phyloP scores from a whole-genome alignment of 495 filamentous ascomycete genomes.

The Lophium mytilinum region DNA sequence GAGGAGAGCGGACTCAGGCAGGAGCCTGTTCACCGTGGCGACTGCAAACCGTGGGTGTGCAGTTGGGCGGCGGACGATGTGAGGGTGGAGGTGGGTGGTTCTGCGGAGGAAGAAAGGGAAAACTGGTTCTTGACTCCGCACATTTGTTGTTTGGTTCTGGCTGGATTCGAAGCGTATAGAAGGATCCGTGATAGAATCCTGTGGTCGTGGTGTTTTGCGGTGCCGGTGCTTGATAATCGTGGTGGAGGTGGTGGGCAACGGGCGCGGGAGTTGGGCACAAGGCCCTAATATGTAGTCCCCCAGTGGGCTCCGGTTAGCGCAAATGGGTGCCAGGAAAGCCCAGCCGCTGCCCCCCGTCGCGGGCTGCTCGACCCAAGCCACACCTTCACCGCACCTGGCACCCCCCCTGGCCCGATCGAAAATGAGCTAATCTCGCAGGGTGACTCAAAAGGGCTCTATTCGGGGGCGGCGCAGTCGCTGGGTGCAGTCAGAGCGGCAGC shows the following conservation, averaged over 20 bases:
- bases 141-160: slow-evolving; percentile 23
- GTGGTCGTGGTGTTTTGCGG: slow-evolving; percentile 2
- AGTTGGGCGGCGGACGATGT: slow-evolving; percentile 17
- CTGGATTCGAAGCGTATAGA: slow-evolving; percentile 5
- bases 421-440: background rate
- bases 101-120: slow-evolving; percentile 22
- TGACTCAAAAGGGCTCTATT: background rate
- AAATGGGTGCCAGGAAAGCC: background rate
- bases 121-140: slow-evolving; percentile 20
- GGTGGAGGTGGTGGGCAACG: slow-evolving; percentile 1
- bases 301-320: too few species aligned
- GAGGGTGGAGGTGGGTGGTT: slow-evolving; percentile 15
- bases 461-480: background rate
- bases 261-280: background rate
- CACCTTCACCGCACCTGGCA: slow-evolving; percentile 5
- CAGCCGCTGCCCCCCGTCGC: background rate
- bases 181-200: slow-evolving; percentile 17
- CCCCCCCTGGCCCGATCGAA: background rate
- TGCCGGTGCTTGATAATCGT: slow-evolving; percentile 16
- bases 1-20: slow-evolving; percentile 16
- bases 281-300: background rate
- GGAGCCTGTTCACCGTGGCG: slow-evolving; percentile 20
- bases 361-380: background rate
- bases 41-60: slow-evolving; percentile 21
- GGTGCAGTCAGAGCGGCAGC: background rate